Evolutionary conservation across 2,329 filamentous ascomycete species (phyloP), one percentile per base, ranked within the genome.

Genomic region (Furcasterigmium furcatum): DNA sequence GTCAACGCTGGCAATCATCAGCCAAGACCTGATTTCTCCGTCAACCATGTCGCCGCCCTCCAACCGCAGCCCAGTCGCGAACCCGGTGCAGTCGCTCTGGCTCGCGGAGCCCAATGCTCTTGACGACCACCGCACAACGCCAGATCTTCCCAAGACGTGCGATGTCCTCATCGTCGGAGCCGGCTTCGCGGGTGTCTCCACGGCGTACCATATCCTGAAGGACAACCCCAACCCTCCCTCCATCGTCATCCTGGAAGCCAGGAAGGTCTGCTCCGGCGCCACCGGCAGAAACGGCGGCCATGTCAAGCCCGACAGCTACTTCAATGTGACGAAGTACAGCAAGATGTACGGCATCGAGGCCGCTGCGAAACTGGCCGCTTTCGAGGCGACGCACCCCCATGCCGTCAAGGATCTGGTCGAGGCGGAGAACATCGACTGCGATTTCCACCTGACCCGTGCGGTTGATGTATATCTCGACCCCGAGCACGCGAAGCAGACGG

Each of bases 161-260:
- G 72, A 77, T 38, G 65, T 77, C 42, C 62, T 68, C 14, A 67
- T 77, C 30, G 64, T 77, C 9, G 74, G 73, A 1, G 66, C 69
- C 13, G 74, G 74, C 0, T 73, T 68, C 44, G 62, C 73, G 5
- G 74, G 74, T 3, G 64, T 67, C 1, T 63, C 66, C 2, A 64
- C 68, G 5, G 67, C 67, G 0, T 72, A 72, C 38, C 67, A 77
- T 47, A 61, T 66, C n/a, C 44, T 64, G 14, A 53, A 57, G 24
- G 41, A 46, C 41, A 20, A 39, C 38, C 22, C 41, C 18, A 46
- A 4, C 32, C 19, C 4, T 9, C 56, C 55, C 1, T 53, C 48
- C 2, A 59, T 68, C 12, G 51, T 59, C 0, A 47, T 68, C 12
- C 52, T 70, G 2, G 67, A 68, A 42, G 62, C 65, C 2, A 53